Conservation (phyloP, 805 yeast genomes). For the Starmerella stellata region DNA sequence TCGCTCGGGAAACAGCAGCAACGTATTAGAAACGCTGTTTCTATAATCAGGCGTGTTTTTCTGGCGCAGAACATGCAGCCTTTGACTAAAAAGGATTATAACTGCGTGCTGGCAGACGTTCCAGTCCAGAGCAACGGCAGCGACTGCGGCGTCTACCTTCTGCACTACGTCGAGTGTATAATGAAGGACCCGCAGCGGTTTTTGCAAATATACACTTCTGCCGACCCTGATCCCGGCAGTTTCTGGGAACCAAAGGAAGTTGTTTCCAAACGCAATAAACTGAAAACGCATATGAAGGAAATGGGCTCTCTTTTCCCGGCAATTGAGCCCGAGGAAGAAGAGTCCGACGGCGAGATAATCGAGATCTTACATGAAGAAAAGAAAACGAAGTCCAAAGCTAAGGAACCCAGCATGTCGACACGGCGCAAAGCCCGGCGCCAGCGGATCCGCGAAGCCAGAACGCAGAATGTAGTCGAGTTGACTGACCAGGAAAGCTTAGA, state of each 20-base stretch:
- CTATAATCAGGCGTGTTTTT: constrained; percentile 5
- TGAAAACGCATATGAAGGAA: constrained; percentile 3
- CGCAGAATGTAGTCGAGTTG: too few species aligned
- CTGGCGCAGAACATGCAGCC: constrained; percentile 19
- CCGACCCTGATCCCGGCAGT: constrained; percentile 2
- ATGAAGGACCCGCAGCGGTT: constrained; percentile 34
- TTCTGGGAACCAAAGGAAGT: constrained; percentile 13
- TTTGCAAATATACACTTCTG: constrained; percentile 1
- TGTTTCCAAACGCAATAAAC: constrained; percentile 8
- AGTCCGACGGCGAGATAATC: too few species aligned
- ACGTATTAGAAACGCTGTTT: constrained; percentile 9
- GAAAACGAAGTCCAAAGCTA: too few species aligned
- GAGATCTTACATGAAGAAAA: too few species aligned
- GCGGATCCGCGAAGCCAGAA: too few species aligned
- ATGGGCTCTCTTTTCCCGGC: constrained; percentile 1
- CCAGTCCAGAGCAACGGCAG: constrained; percentile 77
- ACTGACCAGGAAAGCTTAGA: too few species aligned
- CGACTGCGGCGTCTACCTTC: constrained; percentile 89
- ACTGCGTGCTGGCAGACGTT: constrained; percentile 34
- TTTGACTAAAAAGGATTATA: constrained; percentile 38
- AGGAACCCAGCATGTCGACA: too few species aligned
- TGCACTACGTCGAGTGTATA: constrained; percentile 50
- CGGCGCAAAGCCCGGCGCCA: too few species aligned
- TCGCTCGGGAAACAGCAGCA: constrained; percentile 33
- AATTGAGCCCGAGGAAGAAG: neutral